Percentiles rank a stretch among this genome's conserved stretches.
Conservation (phyloP, 306 rosid genomes). For the Vicia faba region DNA sequence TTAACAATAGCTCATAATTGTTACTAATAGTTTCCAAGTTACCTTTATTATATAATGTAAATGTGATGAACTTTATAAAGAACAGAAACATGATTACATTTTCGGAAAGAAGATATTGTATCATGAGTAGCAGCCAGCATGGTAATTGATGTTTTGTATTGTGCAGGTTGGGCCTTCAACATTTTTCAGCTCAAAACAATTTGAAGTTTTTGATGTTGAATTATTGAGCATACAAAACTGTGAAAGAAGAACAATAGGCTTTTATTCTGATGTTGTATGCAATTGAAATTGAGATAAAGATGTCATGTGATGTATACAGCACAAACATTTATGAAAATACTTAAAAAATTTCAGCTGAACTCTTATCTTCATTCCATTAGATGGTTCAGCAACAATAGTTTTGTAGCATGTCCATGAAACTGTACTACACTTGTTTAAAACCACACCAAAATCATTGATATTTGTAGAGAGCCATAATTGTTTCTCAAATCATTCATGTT, state of each 20-base stretch:
- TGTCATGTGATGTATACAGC: neutral
- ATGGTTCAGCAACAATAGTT: neutral
- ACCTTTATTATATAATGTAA: neutral
- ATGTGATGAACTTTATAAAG: neutral
- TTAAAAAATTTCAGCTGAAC: neutral
- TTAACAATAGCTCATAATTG: no score
- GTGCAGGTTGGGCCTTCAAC: constrained; percentile 98
- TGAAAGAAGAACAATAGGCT: constrained; percentile 80
- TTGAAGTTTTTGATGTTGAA: constrained; percentile 95
- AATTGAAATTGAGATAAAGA: constrained; percentile 41
- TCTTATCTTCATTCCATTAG: neutral
- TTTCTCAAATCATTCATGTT: no score
- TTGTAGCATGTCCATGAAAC: no score
- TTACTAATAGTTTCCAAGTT: no score
- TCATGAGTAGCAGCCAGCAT: neutral
- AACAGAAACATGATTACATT: neutral
- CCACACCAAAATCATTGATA: no score
- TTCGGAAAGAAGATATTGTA: neutral
- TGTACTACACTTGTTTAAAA: no score
- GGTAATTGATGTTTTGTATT: constrained; percentile 19
- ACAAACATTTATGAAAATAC: constrained; percentile 1
- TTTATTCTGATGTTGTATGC: constrained; percentile 90
- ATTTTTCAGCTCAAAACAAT: constrained; percentile 93
- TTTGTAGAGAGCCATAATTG: no score
- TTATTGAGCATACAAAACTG: constrained; percentile 75